These are phyloP conservation scores for Cryptosporidium viatorum DNA, from an alignment of 169 alveolate species.

Conservation along the genomic window DNA sequence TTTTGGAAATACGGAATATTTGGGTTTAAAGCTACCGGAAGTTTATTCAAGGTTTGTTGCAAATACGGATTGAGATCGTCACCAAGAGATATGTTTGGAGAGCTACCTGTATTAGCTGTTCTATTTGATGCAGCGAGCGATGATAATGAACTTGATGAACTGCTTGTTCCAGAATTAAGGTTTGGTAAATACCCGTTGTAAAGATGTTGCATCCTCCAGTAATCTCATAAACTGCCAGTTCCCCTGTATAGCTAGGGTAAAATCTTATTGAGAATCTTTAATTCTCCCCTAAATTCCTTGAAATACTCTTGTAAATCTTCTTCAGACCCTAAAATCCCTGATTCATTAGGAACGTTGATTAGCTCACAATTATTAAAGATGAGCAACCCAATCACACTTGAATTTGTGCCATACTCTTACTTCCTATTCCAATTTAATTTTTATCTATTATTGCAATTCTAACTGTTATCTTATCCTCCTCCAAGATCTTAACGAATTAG, in stretches of 20 bases:
- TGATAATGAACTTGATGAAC: neutral
- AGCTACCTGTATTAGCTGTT: neutral
- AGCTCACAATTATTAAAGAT: conserved; percentile 3
- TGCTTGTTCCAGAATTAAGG: neutral
- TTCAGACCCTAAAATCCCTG: neutral
- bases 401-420: neutral
- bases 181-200: conserved; percentile 9
- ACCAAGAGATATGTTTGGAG: neutral
- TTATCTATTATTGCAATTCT: neutral
- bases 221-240: neutral
- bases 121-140: neutral
- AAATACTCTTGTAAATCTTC: neutral
- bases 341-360: neutral
- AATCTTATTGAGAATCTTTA: neutral
- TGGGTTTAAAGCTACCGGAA: conserved; percentile 61
- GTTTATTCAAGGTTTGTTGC: conserved; percentile 22
- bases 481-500: conserved; percentile 49
- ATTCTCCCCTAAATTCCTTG: conserved; percentile 1
- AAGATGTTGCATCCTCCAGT: neutral
- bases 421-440: neutral
- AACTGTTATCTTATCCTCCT: neutral
- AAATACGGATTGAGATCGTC: conserved; percentile 40
- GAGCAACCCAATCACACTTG: neutral
- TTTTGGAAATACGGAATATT: conserved; percentile 31
- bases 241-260: neutral